A percentile compares a stretch with the other conserved stretches of the same genome.
Evolutionary conservation across 768 basidiomycete species (phyloP).

Genomic region (Phylloporus scabripes): DNA sequence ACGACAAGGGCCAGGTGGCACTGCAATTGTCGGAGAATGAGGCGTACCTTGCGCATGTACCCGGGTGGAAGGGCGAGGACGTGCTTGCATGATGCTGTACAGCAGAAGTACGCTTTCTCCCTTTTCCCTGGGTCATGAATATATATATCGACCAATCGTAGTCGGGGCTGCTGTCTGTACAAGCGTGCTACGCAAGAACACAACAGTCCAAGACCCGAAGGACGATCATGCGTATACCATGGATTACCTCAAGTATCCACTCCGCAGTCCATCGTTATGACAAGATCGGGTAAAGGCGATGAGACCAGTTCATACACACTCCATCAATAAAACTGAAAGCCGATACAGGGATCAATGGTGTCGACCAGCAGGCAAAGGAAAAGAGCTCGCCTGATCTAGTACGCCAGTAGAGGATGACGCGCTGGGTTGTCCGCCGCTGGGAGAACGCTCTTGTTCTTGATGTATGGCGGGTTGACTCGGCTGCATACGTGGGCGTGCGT

Average conservation of each 20-base stretch:
- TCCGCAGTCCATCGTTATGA: background rate
- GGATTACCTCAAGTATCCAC: background rate
- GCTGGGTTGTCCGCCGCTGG: slow-evolving; percentile 14
- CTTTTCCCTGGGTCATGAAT: background rate
- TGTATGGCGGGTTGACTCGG: slow-evolving; percentile 21
- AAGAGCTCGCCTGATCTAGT: slow-evolving; percentile 22
- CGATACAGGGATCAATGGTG: background rate
- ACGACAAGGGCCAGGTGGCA: background rate
- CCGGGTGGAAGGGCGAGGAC: background rate
- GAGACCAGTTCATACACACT: background rate
- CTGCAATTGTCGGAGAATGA: background rate
- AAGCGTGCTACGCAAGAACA: background rate
- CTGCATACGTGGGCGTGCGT: slow-evolving; percentile 5
- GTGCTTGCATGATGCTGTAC: background rate
- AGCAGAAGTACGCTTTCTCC: background rate
- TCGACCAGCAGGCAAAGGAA: background rate
- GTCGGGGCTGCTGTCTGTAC: background rate
- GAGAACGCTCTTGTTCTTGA: slow-evolving; percentile 23
- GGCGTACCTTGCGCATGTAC: background rate
- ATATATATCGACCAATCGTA: background rate
- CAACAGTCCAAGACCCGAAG: background rate
- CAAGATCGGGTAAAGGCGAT: background rate
- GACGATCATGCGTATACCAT: background rate
- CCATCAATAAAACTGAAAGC: slow-evolving; percentile 21
- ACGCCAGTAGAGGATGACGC: slow-evolving; percentile 17